Percentiles rank a stretch among this genome's conserved stretches.
These are phyloP conservation scores for Geotrichum fermentans DNA, from an alignment of 1,139 yeast species.

Conservation along the genomic window DNA sequence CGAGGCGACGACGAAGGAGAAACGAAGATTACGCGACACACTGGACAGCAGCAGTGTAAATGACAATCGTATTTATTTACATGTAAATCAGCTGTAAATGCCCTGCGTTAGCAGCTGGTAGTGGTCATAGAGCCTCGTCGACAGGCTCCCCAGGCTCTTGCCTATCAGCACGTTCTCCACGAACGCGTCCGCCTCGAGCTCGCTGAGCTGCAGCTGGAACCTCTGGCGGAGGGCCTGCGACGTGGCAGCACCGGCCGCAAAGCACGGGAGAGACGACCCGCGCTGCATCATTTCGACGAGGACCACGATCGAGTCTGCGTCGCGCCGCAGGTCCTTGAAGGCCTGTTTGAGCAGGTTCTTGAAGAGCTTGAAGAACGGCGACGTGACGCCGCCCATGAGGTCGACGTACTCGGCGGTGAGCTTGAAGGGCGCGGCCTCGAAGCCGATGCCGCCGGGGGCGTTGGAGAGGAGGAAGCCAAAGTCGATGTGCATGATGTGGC, in stretches of 20 bases:
- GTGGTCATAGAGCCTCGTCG: constrained; percentile 89
- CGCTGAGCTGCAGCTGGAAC: constrained; percentile 68
- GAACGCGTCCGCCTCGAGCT: constrained; percentile 66
- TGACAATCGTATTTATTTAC: too few relatives aligned
- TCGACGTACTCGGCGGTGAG: constrained; percentile 84
- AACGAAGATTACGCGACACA: too few relatives aligned
- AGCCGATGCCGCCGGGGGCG: constrained; percentile 93
- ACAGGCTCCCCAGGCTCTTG: constrained; percentile 80
- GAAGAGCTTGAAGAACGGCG: constrained; percentile 56
- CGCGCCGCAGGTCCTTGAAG: constrained; percentile 63
- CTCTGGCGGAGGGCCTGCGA: constrained; percentile 73
- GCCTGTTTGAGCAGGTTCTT: constrained; percentile 61
- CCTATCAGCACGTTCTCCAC: constrained; percentile 71
- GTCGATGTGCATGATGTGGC: constrained; percentile 92
- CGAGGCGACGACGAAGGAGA: too few relatives aligned
- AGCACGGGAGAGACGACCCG: constrained; percentile 86
- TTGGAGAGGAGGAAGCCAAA: constrained; percentile 90
- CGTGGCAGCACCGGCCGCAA: constrained; percentile 80
- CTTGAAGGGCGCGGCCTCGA: constrained; percentile 96
- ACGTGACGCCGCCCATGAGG: constrained; percentile 69
- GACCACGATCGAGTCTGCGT: constrained; percentile 66
- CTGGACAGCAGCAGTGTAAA: too few relatives aligned
- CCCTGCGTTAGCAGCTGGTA: constrained; percentile 93
- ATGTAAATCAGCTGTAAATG: constrained; percentile 64
- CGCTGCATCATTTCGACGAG: constrained; percentile 91